A percentile compares a stretch with the other conserved stretches of the same genome.
These are phyloP conservation scores for Strigomonas oncopelti DNA, from an alignment of 208 protist species.

Conservation along the genomic window DNA sequence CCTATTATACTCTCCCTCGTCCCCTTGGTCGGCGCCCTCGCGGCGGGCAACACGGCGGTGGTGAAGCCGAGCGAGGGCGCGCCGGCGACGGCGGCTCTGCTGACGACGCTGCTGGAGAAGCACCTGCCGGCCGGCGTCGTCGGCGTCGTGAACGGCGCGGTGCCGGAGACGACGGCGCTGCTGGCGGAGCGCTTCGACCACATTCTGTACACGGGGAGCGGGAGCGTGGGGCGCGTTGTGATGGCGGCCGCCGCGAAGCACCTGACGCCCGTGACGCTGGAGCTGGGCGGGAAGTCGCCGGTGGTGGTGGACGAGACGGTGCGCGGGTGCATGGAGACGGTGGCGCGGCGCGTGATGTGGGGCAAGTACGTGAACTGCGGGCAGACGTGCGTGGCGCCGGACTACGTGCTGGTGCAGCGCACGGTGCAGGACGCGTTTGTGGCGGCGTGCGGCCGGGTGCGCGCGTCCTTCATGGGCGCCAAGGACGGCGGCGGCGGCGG, in stretches of 20 bases:
- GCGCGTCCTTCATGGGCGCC: constrained; percentile 19
- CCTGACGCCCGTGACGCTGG: constrained; percentile 90
- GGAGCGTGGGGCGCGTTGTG: constrained; percentile 65
- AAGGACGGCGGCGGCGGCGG: background rate
- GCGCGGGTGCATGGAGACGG: constrained; percentile 31
- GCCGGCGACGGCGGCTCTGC: constrained; percentile 28
- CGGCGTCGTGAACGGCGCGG: constrained; percentile 57
- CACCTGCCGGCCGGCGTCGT: constrained; percentile 64
- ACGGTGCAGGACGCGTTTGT: constrained; percentile 46
- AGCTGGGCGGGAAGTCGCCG: constrained; percentile 94
- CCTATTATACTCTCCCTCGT: constrained; percentile 70
- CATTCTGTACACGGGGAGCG: constrained; percentile 91
- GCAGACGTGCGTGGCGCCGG: constrained; percentile 88
- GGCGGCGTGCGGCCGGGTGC: constrained; percentile 26
- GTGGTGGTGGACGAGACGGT: constrained; percentile 70
- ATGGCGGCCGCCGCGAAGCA: constrained; percentile 78
- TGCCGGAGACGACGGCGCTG: constrained; percentile 60
- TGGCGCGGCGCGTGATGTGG: constrained; percentile 60
- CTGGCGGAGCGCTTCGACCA: constrained; percentile 80
- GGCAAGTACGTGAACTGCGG: constrained; percentile 81
- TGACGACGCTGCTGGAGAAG: constrained; percentile 53
- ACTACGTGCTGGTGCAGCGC: constrained; percentile 84
- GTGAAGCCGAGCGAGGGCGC: constrained; percentile 86
- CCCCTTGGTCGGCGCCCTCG: constrained; percentile 77
- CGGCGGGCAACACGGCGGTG: constrained; percentile 87